phyloP scores from a whole-genome alignment of 768 basidiomycete species.

The Wakefieldia striispora region DNA sequence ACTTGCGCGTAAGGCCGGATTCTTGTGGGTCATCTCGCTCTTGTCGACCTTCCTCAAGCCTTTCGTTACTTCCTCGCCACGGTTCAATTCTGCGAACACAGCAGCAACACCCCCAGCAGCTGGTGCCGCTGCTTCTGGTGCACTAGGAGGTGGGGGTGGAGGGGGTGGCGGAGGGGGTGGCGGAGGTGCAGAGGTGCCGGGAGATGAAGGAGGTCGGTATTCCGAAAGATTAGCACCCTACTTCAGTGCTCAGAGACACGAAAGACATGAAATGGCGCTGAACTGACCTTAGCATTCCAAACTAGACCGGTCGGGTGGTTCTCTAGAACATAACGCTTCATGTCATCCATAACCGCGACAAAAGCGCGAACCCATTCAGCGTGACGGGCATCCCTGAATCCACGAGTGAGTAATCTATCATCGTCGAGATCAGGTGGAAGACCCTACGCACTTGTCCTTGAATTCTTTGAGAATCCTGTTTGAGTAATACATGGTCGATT shows the following conservation, averaged over 20 bases:
- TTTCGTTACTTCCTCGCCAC: slow-evolving; percentile 87
- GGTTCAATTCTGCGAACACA: slow-evolving; percentile 89
- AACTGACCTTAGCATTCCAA: slow-evolving; percentile 82
- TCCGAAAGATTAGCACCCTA: slow-evolving; percentile 60
- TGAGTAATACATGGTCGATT: slow-evolving; percentile 82
- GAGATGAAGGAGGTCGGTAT: slow-evolving; percentile 40
- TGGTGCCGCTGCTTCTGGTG: slow-evolving; percentile 42
- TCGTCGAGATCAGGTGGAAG: background rate
- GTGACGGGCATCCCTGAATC: slow-evolving; percentile 77
- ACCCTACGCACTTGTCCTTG: slow-evolving; percentile 76
- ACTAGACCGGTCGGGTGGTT: slow-evolving; percentile 81
- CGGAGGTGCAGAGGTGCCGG: slow-evolving; percentile 33
- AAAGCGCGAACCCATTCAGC: slow-evolving; percentile 85
- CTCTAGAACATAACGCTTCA: slow-evolving; percentile 80
- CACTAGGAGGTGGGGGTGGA: slow-evolving; percentile 46
- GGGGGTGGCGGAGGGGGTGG: slow-evolving; percentile 51
- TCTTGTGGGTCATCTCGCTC: slow-evolving; percentile 99
- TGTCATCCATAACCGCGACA: slow-evolving; percentile 66
- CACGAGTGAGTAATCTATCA: slow-evolving; percentile 3
- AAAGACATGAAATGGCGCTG: background rate
- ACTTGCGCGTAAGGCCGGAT: slow-evolving; percentile 72
- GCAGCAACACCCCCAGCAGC: slow-evolving; percentile 60
- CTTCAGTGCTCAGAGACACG: background rate
- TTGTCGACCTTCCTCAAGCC: slow-evolving; percentile 91
- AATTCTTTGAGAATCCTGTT: slow-evolving; percentile 89